phyloP scores from a whole-genome alignment of 345 rosid species.

The Syzygium aqueum region DNA sequence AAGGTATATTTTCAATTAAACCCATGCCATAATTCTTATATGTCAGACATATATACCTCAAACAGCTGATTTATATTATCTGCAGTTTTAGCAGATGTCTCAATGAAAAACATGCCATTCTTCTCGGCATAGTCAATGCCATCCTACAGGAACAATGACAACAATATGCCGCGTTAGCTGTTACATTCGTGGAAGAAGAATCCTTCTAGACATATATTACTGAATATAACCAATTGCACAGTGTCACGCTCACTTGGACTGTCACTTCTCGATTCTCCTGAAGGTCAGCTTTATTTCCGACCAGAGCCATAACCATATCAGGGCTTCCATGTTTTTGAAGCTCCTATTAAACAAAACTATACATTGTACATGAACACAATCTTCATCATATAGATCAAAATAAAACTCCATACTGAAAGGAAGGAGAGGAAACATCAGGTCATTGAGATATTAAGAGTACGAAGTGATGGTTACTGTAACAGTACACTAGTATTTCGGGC shows the following conservation, averaged over 20 bases:
- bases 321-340: constrained; percentile 96
- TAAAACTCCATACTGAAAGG: background rate
- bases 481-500: background rate
- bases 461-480: background rate
- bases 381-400: background rate
- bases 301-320: constrained; percentile 91
- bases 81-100: constrained; percentile 97
- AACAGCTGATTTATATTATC: constrained; percentile 89
- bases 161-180: background rate
- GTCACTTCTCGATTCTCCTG: constrained; percentile 76
- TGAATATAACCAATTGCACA: background rate
- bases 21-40: background rate
- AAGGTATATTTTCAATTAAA: background rate
- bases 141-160: constrained; percentile 38
- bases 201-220: background rate
- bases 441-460: background rate
- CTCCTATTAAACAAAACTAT: constrained; percentile 44
- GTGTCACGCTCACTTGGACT: constrained; percentile 40
- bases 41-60: constrained; percentile 33
- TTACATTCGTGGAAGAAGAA: background rate
- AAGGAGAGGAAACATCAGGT: background rate
- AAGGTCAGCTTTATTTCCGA: constrained; percentile 97
- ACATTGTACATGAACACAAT: background rate
- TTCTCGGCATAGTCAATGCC: constrained; percentile 90
- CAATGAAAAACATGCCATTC: constrained; percentile 96